These are phyloP conservation scores for Phaeotremella fagi DNA, from an alignment of 768 basidiomycete species.

Conservation along the genomic window DNA sequence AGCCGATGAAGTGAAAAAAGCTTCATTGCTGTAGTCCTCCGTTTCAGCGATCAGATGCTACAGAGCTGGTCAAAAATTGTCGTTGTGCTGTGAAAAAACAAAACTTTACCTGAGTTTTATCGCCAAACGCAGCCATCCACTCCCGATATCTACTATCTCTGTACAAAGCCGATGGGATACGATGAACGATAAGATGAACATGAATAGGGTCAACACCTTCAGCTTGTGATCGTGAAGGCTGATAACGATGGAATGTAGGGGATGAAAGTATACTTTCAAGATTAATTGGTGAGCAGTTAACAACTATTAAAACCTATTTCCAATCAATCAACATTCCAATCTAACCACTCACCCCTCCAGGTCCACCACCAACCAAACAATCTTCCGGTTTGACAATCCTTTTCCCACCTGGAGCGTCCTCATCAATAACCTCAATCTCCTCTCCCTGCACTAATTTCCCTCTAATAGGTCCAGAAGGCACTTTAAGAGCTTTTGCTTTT, in stretches of 20 bases:
- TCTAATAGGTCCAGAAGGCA: slow-evolving; percentile 61
- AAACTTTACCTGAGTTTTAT: slow-evolving; percentile 58
- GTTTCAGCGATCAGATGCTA: slow-evolving; percentile 74
- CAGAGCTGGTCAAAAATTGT: slow-evolving; percentile 1
- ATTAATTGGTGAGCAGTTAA: slow-evolving; percentile 62
- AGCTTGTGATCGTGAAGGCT: slow-evolving; percentile 41
- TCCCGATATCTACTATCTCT: slow-evolving; percentile 63
- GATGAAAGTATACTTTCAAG: slow-evolving; percentile 15
- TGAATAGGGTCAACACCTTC: slow-evolving; percentile 22
- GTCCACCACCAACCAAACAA: slow-evolving; percentile 34
- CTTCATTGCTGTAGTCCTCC: slow-evolving; percentile 58
- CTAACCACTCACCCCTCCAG: slow-evolving; percentile 39
- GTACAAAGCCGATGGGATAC: slow-evolving; percentile 66
- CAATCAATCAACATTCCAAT: background rate
- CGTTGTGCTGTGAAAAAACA: background rate
- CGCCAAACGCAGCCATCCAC: slow-evolving; percentile 68
- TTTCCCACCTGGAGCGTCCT: slow-evolving; percentile 22
- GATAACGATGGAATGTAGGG: slow-evolving; percentile 17
- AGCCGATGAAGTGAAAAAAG: slow-evolving; percentile 70
- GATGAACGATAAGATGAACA: slow-evolving; percentile 56
- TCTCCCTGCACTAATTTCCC: slow-evolving; percentile 62
- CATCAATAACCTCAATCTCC: slow-evolving; percentile 53
- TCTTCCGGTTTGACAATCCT: slow-evolving; percentile 43
- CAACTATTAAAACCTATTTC: slow-evolving; percentile 51
- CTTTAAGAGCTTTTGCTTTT: slow-evolving; percentile 61